These are phyloP conservation scores for Mycena filopes DNA, from an alignment of 768 basidiomycete species.

Conservation along the genomic window DNA sequence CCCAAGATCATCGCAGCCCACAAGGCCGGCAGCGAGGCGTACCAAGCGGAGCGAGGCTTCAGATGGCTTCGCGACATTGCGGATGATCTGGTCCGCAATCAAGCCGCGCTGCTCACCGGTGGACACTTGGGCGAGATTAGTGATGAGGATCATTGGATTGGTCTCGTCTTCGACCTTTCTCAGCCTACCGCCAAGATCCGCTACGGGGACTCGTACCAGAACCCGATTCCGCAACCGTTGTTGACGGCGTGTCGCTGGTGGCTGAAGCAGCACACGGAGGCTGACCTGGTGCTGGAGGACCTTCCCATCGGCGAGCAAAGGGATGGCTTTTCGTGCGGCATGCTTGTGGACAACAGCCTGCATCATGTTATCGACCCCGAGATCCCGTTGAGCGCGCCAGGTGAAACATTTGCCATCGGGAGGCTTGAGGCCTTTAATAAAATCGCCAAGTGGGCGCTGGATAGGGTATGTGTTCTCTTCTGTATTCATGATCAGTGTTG, in stretches of 20 bases:
- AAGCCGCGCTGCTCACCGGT: neutral
- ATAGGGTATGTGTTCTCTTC: neutral
- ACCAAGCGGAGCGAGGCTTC: neutral
- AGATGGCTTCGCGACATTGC: constrained; percentile 17
- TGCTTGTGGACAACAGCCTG: constrained; percentile 10
- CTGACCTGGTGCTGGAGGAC: neutral
- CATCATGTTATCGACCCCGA: constrained; percentile 1
- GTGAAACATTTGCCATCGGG: neutral
- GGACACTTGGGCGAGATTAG: constrained; percentile 5
- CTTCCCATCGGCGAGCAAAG: constrained; percentile 6
- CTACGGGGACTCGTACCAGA: constrained; percentile 10
- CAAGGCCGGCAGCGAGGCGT: neutral
- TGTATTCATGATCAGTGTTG: neutral
- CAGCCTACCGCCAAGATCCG: neutral
- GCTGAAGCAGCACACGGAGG: constrained; percentile 2
- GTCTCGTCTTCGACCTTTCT: constrained; percentile 12
- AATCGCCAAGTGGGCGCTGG: neutral
- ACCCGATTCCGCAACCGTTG: neutral
- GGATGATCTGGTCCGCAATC: constrained; percentile 3
- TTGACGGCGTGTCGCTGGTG: constrained; percentile 10
- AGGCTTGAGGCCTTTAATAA: constrained; percentile 6
- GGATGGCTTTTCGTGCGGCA: constrained; percentile 18
- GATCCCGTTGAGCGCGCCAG: neutral
- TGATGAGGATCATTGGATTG: constrained; percentile 13
- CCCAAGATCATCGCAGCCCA: constrained; percentile 14